Percentiles rank a stretch among this genome's conserved stretches.
Evolutionary conservation across 2,329 filamentous ascomycete species (phyloP).

Genomic region (Thelonectria olida): DNA sequence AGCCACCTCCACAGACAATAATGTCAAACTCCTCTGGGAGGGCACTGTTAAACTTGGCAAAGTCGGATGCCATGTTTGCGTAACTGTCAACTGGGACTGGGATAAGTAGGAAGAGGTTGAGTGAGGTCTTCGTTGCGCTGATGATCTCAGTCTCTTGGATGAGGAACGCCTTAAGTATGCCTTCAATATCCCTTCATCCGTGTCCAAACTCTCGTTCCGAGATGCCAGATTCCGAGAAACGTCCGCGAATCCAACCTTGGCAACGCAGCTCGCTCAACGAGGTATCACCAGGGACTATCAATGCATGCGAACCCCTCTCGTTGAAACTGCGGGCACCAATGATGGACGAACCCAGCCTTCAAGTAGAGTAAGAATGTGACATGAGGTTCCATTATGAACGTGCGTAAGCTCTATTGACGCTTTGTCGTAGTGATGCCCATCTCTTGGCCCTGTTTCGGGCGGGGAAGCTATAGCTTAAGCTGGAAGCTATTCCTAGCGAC

Average conservation of each 20-base stretch:
- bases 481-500: slow-evolving; percentile 2
- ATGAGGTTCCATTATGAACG: slow-evolving; percentile 30
- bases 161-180: not conserved
- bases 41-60: slow-evolving; percentile 30
- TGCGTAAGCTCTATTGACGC: slow-evolving; percentile 10
- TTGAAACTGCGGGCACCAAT: slow-evolving; percentile 39
- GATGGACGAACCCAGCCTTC: slow-evolving; percentile 21
- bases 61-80: slow-evolving; percentile 31
- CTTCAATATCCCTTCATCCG: not conserved
- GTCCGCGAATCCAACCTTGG: slow-evolving; percentile 20
- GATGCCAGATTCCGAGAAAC: slow-evolving; percentile 34
- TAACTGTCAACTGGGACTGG: not conserved
- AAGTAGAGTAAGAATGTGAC: slow-evolving; percentile 23
- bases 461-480: slow-evolving; percentile 15
- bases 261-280: slow-evolving; percentile 24
- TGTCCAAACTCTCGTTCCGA: slow-evolving; percentile 1
- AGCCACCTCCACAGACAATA: slow-evolving; percentile 78
- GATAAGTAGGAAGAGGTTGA: not conserved
- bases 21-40: slow-evolving; percentile 83
- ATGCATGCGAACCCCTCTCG: slow-evolving; percentile 30
- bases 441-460: not conserved
- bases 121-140: not conserved
- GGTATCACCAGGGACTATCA: slow-evolving; percentile 26
- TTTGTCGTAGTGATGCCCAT: slow-evolving; percentile 4
- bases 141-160: not conserved